These are phyloP conservation scores for Hanseniaspora guilliermondii DNA, from an alignment of 805 yeast species.

Conservation along the genomic window DNA sequence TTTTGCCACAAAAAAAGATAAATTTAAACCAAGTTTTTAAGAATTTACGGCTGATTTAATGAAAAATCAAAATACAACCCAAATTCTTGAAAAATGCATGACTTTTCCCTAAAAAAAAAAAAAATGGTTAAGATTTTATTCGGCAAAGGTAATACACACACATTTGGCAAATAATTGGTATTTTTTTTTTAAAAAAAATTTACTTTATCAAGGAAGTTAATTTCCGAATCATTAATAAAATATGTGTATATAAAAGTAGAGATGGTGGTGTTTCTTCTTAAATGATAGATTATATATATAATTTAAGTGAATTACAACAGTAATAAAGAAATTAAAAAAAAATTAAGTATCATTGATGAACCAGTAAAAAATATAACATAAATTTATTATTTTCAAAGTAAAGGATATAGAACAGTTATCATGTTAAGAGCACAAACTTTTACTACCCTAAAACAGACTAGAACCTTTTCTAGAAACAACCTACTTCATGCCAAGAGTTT, in stretches of 20 bases:
- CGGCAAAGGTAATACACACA: no score
- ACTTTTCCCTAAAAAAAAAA: neutral
- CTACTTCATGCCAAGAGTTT: slow-evolving; percentile 39
- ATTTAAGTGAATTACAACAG: no score
- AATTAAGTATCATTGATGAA: neutral
- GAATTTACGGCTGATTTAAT: slow-evolving; percentile 1
- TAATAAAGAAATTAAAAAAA: neutral
- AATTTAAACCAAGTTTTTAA: neutral
- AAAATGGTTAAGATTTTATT: neutral
- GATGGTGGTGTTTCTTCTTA: no score
- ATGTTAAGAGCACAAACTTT: slow-evolving; percentile 10
- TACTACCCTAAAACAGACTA: slow-evolving; percentile 4
- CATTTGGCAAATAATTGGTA: no score
- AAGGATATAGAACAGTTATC: neutral
- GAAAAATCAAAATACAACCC: no score
- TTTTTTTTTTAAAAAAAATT: neutral
- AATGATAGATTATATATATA: no score
- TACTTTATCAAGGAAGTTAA: neutral
- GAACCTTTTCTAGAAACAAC: slow-evolving; percentile 6
- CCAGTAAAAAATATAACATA: neutral
- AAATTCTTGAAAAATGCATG: neutral
- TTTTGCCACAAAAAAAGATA: neutral
- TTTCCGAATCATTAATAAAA: neutral
- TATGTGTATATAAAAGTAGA: no score
- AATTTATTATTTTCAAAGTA: slow-evolving; percentile 12